Evolutionary conservation across 768 basidiomycete species (phyloP).

Genomic region (Pisolithus sp.): DNA sequence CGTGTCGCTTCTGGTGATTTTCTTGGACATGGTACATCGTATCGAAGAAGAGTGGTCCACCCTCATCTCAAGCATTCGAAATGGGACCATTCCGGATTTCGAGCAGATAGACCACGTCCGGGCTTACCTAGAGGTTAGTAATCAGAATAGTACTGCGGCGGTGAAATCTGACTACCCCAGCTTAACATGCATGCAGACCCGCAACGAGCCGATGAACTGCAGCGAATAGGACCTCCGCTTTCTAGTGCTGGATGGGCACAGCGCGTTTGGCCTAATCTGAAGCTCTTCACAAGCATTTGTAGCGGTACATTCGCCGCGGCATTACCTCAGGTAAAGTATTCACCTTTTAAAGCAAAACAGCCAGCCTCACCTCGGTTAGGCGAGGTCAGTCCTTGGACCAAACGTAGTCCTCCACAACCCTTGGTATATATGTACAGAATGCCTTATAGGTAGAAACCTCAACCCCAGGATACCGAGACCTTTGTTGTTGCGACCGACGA

Average conservation of each 20-base stretch:
- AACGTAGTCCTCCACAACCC: neutral
- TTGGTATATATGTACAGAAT: slow-evolving; percentile 11
- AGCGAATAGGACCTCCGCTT: neutral
- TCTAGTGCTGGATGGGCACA: neutral
- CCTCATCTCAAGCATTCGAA: too few species aligned
- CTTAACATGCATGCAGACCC: slow-evolving; percentile 3
- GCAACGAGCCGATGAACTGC: slow-evolving; percentile 4
- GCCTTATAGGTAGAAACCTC: neutral
- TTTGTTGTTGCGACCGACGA: slow-evolving; percentile 4
- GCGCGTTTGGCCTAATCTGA: slow-evolving; percentile 5
- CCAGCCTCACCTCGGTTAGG: neutral
- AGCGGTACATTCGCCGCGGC: slow-evolving; percentile 1
- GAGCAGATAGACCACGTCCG: too few species aligned
- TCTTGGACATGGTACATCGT: too few species aligned
- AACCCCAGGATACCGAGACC: slow-evolving; percentile 1
- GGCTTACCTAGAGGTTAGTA: neutral
- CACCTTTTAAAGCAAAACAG: neutral
- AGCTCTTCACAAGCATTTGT: neutral
- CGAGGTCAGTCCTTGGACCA: neutral
- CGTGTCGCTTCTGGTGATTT: neutral
- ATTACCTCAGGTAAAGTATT: slow-evolving; percentile 1
- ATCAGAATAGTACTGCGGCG: neutral
- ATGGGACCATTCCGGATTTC: too few species aligned
- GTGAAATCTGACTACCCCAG: neutral
- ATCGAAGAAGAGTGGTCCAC: too few species aligned